phyloP scores from a whole-genome alignment of 805 yeast genomes.

The Starmerella potacharoeniae region DNA sequence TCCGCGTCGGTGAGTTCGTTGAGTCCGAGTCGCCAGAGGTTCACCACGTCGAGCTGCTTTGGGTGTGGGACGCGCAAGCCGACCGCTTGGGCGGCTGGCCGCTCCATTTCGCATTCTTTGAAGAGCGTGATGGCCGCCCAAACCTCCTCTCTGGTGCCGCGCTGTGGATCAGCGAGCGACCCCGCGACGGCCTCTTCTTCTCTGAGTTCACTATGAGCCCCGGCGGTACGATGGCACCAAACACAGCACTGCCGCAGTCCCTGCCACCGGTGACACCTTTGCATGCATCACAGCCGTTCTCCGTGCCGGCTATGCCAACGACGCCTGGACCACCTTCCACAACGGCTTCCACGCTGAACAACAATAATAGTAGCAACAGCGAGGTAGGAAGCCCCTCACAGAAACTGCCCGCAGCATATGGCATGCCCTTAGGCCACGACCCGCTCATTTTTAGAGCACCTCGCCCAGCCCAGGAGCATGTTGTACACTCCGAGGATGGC shows the following conservation, averaged over 20 bases:
- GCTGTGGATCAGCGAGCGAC: slow-evolving; percentile 7
- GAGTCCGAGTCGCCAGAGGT: slow-evolving; percentile 74
- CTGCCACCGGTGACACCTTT: neutral
- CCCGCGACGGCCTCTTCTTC: slow-evolving; percentile 2
- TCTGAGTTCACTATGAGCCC: slow-evolving; percentile 4
- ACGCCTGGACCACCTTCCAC: neutral
- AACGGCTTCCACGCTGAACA: slow-evolving; percentile 22
- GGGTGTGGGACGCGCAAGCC: slow-evolving; percentile 17
- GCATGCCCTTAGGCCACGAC: slow-evolving; percentile 10
- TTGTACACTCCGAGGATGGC: slow-evolving; percentile 35
- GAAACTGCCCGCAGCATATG: slow-evolving; percentile 7
- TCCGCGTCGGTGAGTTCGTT: slow-evolving; percentile 7
- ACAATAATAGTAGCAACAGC: slow-evolving; percentile 3
- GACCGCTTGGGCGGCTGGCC: slow-evolving; percentile 26
- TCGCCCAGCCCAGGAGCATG: slow-evolving; percentile 25
- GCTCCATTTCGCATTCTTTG: slow-evolving; percentile 32
- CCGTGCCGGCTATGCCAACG: neutral
- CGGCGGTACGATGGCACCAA: slow-evolving; percentile 2
- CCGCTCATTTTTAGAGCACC: slow-evolving; percentile 13
- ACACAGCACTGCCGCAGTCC: neutral
- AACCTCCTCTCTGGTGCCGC: slow-evolving; percentile 4
- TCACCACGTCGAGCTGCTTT: slow-evolving; percentile 63
- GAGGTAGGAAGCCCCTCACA: slow-evolving; percentile 20
- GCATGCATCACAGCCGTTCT: neutral
- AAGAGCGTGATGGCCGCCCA: slow-evolving; percentile 26